Base-by-base conservation (phyloP, 2,329 filamentous ascomycete species). In the Trichoderma afroharzianum region DNA sequence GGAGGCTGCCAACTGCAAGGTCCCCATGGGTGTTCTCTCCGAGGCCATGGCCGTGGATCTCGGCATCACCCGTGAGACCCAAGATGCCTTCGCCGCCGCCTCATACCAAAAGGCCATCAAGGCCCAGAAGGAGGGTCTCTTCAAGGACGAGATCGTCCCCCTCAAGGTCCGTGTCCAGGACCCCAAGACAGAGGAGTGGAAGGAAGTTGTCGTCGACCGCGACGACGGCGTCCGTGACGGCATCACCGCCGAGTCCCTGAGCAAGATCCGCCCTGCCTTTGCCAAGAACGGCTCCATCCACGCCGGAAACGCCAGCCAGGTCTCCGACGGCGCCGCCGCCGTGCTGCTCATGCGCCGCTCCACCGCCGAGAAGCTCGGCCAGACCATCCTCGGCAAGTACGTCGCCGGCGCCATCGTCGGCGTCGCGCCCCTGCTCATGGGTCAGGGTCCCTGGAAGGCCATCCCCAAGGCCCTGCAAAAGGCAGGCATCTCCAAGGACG, bases 291-390 rank as follows among this genome's bases (percentile, higher is more conserved):
- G 96, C 57, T 91, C 88, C 78, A 98, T 98, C 84, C 95, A 98
- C 86, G 96, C 94, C 71, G 96, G 96, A 77, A 99, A 98, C 82
- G 95, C 96, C 32, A 94, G 91, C 68, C 96, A 98, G 84, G 94
- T 99, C 80, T 96, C 93, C 33, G 94, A 99, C 83, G 96, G 96
- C 75, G 96, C 96, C 26, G 95, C 96, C 33, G 96, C 96, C 62
- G 95, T 98, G 7, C 88, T 98, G 59, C 87, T 99, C 79, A 98
- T 98, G 96, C 94, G 93, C 86, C 94, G 96, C 70, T 93, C 91
- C 74, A 97, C 92, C 18, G 96, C 96, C 63, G 91, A 97, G 86
- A 88, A 88, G 75, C 91, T 98, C 18, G 93, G 93, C 72, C 95
- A 98, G 85, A 88, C 87, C 71, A 94, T 98, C 82, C 84, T 98